phyloP scores from a whole-genome alignment of 306 rosid species.

The Hylodesmum podocarpum region DNA sequence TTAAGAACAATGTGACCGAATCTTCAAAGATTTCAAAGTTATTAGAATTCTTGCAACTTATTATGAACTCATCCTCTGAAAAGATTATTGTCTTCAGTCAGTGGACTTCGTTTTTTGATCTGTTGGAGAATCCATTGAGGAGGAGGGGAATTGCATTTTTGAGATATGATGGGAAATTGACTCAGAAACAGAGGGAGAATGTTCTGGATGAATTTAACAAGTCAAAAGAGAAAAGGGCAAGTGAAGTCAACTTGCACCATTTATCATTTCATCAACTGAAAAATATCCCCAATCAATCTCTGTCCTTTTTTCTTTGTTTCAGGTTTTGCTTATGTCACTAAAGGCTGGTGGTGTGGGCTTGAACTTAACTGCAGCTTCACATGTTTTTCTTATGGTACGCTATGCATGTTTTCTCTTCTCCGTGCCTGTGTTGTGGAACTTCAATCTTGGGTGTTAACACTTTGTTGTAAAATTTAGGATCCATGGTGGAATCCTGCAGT shows the following conservation, averaged over 20 bases:
- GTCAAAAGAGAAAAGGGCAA: constrained; percentile 58
- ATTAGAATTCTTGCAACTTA: constrained; percentile 55
- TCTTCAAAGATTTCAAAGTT: constrained; percentile 77
- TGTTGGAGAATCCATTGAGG: constrained; percentile 69
- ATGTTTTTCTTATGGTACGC: constrained; percentile 75
- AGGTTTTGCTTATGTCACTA: constrained; percentile 81
- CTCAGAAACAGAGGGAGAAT: constrained; percentile 69
- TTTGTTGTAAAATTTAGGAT: constrained; percentile 49
- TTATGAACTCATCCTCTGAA: constrained; percentile 43
- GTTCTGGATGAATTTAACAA: constrained; percentile 70
- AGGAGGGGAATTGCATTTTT: constrained; percentile 54
- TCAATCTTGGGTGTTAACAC: background rate
- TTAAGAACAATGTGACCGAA: constrained; percentile 71
- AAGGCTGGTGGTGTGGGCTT: constrained; percentile 95
- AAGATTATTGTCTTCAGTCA: constrained; percentile 87
- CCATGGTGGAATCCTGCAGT: constrained; percentile 99
- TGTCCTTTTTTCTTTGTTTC: background rate
- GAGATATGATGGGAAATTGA: constrained; percentile 69
- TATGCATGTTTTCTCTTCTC: background rate
- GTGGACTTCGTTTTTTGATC: constrained; percentile 80
- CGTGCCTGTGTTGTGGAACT: background rate
- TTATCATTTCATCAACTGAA: background rate
- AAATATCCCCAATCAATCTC: background rate
- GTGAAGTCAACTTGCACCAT: background rate
- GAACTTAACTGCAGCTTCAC: constrained; percentile 86